Evolutionary conservation across 495 filamentous ascomycete genomes (phyloP), one percentile per base, ranked within the genome.

Genomic region (Hypomontagnella monticulosa): DNA sequence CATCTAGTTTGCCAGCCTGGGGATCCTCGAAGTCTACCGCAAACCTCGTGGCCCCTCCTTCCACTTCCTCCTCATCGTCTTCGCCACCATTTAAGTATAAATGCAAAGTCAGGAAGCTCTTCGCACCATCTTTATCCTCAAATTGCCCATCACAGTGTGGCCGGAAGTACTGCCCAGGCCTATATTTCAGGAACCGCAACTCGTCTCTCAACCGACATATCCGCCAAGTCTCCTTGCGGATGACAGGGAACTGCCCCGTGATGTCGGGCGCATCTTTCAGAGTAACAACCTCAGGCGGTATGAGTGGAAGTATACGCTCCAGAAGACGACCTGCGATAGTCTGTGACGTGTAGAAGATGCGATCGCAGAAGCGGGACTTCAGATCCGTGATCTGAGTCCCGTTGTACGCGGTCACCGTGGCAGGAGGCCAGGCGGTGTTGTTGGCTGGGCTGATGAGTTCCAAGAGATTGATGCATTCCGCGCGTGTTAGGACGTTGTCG

Each of bases 51-150:
- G 90, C 84, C 11, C 90, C 90, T 2, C 91, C 88, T 5, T 76
- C 69, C n/a, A 88, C 70, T n/a, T n/a, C n/a, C n/a, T n/a, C n/a
- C n/a, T n/a, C n/a, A n/a, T n/a, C n/a, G 34, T 76, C 79, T 36
- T 57, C 53, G 6, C 42, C 64, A 4, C 34, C 71, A 70, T 89
- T 92, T 48, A 96, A 81, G 71, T 96, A 97, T 11, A 96, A 73
- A 61, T 96, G 93, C n/a, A 94, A 73, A 0, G 93, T 96, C 61
- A 87, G 88, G 55, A 86, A 83, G 3, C 91, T 90, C 72, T 91
- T 82, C 18, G 70, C 69, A 8, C 77, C 68, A 63, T 90, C 84
- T 2, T 86, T 81, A 1, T 87, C 89, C 5, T 75, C 71, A 70
- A 90, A 96, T n/a, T 70, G 67, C 9, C 83, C 89, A 73, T 97